Conservation (phyloP, 495 filamentous ascomycete species). For the Lepidopterella palustris region DNA sequence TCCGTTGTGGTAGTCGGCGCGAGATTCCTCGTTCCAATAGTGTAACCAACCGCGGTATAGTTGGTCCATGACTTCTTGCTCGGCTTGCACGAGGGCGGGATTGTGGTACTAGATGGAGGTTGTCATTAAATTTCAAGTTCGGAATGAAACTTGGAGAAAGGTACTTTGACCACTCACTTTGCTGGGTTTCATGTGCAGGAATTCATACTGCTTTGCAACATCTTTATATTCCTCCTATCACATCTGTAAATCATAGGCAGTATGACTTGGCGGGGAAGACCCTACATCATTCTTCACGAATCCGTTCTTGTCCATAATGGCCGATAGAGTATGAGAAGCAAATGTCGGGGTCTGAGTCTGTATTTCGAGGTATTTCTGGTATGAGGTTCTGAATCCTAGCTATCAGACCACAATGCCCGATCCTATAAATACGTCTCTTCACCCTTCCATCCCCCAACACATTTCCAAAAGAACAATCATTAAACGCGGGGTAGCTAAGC, state of each 20-base stretch:
- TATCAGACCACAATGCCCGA: not conserved
- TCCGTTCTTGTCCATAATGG: constrained; percentile 2
- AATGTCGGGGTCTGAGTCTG: not conserved
- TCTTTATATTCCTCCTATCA: not conserved
- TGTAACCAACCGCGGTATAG: not conserved
- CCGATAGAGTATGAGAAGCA: not conserved
- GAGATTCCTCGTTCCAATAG: constrained; percentile 1
- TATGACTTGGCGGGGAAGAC: too few species aligned
- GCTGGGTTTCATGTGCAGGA: not conserved
- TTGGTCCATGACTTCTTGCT: constrained; percentile 1
- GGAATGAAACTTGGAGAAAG: not conserved
- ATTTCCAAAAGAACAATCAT: too few species aligned
- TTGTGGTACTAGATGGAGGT: not conserved
- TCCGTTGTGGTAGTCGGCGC: not conserved
- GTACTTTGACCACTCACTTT: not conserved
- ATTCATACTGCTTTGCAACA: constrained; percentile 1
- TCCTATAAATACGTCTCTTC: not conserved
- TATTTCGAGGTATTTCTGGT: not conserved
- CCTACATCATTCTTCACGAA: not conserved
- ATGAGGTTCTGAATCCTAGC: too few species aligned
- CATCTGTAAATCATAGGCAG: not conserved
- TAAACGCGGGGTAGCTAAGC: too few species aligned
- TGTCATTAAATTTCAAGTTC: not conserved
- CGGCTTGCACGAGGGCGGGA: not conserved
- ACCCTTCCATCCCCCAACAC: not conserved